A percentile compares a stretch with the other conserved stretches of the same genome.
Conservation (phyloP, 129 eudicot genomes). For the Lactuca saligna region DNA sequence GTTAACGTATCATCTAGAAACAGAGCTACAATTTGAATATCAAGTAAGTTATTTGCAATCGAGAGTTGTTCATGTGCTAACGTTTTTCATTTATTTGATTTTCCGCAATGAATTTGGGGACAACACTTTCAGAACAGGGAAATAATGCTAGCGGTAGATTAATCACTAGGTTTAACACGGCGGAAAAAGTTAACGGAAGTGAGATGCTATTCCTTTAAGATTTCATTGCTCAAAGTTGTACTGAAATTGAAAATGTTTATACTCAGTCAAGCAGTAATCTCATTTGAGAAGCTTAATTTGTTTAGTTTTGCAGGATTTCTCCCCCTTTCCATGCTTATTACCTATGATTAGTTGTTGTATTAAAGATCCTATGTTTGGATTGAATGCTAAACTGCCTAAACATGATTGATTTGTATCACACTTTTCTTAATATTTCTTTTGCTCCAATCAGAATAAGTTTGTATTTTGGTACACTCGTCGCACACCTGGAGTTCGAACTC, state of each 20-base stretch:
- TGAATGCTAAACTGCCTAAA: neutral
- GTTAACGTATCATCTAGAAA: neutral
- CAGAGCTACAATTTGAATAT: neutral
- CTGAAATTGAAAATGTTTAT: neutral
- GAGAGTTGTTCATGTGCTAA: neutral
- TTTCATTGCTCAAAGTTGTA: neutral
- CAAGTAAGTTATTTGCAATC: neutral
- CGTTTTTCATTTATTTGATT: neutral
- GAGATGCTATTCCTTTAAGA: neutral
- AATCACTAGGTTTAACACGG: neutral
- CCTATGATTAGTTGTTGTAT: neutral
- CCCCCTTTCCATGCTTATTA: neutral
- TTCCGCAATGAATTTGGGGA: neutral
- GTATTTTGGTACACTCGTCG: constrained; percentile 99
- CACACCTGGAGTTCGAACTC: constrained; percentile 89
- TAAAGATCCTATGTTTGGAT: constrained; percentile 22
- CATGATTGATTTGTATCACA: constrained; percentile 9
- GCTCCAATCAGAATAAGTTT: constrained; percentile 63
- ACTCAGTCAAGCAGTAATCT: constrained; percentile 1
- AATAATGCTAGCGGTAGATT: neutral
- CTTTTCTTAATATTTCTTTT: constrained; percentile 8
- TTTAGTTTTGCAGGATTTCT: constrained; percentile 4
- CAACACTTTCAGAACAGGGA: neutral
- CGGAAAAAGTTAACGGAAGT: constrained; percentile 5
- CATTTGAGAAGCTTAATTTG: constrained; percentile 2